Evolutionary conservation across 805 yeast genomes (phyloP), one percentile per base, ranked within the genome.

Genomic region (Candida oleophila): DNA sequence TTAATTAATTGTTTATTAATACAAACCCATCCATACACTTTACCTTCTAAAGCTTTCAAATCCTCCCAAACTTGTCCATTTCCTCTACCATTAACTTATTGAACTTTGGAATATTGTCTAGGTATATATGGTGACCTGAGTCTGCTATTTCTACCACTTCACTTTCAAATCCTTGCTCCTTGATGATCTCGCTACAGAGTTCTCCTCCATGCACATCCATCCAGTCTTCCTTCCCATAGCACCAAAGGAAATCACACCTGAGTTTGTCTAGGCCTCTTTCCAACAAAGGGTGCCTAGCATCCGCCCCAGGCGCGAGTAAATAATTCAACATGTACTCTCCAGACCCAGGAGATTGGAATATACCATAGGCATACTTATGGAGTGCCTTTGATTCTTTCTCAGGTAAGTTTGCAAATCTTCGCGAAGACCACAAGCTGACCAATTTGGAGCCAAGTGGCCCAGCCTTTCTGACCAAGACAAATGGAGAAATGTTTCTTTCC

Each of bases 321-420:
- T 85, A 87, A 54, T 89, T 87, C 53, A 94, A 71, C 73, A 92
- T 83, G 62, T 92, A 92, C 66, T 92, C 99, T 4, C 98, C 98
- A 0, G 95, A 87, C 0, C 99, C 99, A 3, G 75, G 80, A 5
- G 88, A 85, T 53, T 84, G 87, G 73, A 94, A 94, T 11, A 91
- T 88, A 3, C 83, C 80, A 64, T 92, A 91, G 0, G 92, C 73
- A 62, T 94, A 94, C 53, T 74, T 73, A 59, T 94, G 98, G 53
- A 92, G 68, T 4, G 80, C 69, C 19, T 65, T 63, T 19, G 75
- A 65, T 56, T 83, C 85, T 2, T 48, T 49, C 4, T 64, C 51
- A 1, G 71, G 58, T 36, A 88, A 67, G 37, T 77, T 74, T 19
- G 89, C 79, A 61, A 94, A 92, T 43, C 98, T 67, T 45, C 97